Percentiles rank a stretch among this genome's conserved stretches.
These are phyloP conservation scores for Malus orientalis DNA, from an alignment of 306 rosid genomes.

Conservation along the genomic window DNA sequence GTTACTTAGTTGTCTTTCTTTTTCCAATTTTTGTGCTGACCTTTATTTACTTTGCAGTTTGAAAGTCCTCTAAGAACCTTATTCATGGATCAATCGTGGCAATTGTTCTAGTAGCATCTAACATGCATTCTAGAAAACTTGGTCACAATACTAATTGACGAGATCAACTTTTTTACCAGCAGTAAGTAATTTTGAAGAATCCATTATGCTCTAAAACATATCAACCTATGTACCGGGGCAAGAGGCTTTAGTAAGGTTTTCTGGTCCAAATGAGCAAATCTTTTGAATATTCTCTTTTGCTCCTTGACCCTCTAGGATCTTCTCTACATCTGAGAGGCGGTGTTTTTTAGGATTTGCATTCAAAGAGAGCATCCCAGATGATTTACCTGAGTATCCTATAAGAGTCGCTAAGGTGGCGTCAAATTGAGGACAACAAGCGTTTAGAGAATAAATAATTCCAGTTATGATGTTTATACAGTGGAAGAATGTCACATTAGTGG, in stretches of 20 bases:
- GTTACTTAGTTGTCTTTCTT: not conserved
- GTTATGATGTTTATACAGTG: too few species aligned
- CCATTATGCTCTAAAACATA: slow-evolving; percentile 46
- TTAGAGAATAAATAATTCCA: too few species aligned
- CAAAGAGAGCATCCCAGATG: slow-evolving; percentile 48
- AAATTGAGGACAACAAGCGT: slow-evolving; percentile 60
- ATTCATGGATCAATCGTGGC: slow-evolving; percentile 28
- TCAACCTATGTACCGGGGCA: slow-evolving; percentile 44
- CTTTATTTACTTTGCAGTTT: slow-evolving; percentile 56
- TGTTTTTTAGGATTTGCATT: slow-evolving; percentile 42
- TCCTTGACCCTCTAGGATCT: slow-evolving; percentile 51
- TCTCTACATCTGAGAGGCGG: slow-evolving; percentile 58
- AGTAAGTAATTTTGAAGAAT: slow-evolving; percentile 44
- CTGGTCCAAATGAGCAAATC: slow-evolving; percentile 39
- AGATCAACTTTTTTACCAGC: slow-evolving; percentile 58
- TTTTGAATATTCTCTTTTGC: slow-evolving; percentile 35
- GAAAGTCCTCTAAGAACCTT: slow-evolving; percentile 53
- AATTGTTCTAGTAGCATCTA: slow-evolving; percentile 46
- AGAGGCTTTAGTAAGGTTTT: slow-evolving; percentile 49
- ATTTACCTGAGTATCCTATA: slow-evolving; percentile 55
- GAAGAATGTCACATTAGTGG: too few species aligned
- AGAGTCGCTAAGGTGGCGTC: slow-evolving; percentile 42
- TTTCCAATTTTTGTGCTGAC: slow-evolving; percentile 23
- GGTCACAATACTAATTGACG: slow-evolving; percentile 58
- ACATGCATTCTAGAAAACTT: slow-evolving; percentile 55